Evolutionary conservation across 352 stramenopile species (phyloP), one percentile per base, ranked within the genome.

Genomic region (Hyaloperonospora brassicae): DNA sequence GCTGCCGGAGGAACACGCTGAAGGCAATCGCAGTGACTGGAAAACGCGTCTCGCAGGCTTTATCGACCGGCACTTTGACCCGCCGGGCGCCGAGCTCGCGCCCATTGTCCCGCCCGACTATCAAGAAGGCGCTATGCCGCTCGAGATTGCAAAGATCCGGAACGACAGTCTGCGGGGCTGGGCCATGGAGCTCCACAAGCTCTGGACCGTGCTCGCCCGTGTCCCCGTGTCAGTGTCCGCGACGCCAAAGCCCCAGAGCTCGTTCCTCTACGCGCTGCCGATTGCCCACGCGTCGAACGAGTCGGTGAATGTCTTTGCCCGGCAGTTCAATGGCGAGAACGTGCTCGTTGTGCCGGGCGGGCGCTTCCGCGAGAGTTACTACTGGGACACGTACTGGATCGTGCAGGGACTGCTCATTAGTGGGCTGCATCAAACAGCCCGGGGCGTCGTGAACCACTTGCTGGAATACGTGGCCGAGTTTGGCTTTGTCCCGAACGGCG

Each of bases 301-400:
- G 5, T n/a, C 52, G n/a, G 46, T 47, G 40, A 47, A 35, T 24
- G 25, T 38, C 42, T 22, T 62, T 10, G n/a, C 46, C 11, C 61
- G 57, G 46, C 46, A 59, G n/a, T 59, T 62, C 9, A 55, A 62
- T 44, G 57, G 52, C 5, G 46, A 68, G 17, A 79, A 85, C 30
- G 66, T 90, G 30, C 59, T 96, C 27, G 76, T 96, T 17, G 74
- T 96, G 0, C 87, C 86, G 8, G 89, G 87, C n/a, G 89, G 85
- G 1, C 76, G 89, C 27, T 97, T 97, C 62, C 80, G 88, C 5
- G 89, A 97, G 64, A 86, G 68, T 27, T 97, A 97, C 67, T 97
- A 97, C 60, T 97, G 89, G 89, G 89, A 97, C 62, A 89, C 79
- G 43, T 96, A 89, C 67, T 97, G 89, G 89, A 96, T 96, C 47